Evolutionary conservation across 2,329 filamentous ascomycete genomes (phyloP).

Genomic region (Aspergillus novoparasiticus): DNA sequence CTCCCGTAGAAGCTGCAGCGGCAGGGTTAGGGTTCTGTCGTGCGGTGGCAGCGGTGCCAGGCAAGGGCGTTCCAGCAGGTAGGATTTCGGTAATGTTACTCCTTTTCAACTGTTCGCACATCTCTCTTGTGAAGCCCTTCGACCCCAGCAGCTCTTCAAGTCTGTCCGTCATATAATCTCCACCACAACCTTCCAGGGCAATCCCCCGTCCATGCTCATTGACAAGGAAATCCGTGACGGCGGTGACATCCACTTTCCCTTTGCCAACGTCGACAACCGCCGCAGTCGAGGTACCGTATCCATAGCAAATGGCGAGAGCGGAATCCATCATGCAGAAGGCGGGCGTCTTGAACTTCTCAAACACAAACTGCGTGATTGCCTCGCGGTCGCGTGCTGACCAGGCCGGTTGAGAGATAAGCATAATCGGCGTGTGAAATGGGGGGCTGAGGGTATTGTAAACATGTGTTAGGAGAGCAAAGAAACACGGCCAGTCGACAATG

Average conservation of each 20-base stretch:
- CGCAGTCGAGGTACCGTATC: constrained; percentile 80
- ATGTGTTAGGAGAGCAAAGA: constrained; percentile 90
- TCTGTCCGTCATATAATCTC: constrained; percentile 79
- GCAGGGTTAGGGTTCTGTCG: constrained; percentile 55
- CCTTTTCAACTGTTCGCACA: constrained; percentile 68
- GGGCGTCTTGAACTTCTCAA: constrained; percentile 95
- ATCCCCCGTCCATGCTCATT: constrained; percentile 67
- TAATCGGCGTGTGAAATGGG: constrained; percentile 89
- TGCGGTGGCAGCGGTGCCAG: constrained; percentile 49
- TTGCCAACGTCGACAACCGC: constrained; percentile 90
- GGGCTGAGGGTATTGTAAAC: constrained; percentile 87
- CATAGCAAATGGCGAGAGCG: constrained; percentile 75
- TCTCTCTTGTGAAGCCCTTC: constrained; percentile 61
- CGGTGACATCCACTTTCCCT: constrained; percentile 90
- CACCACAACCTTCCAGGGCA: constrained; percentile 70
- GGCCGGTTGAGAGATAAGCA: constrained; percentile 84
- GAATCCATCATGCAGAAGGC: constrained; percentile 89
- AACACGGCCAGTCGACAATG: constrained; percentile 88
- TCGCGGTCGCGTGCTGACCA: constrained; percentile 91
- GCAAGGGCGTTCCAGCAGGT: constrained; percentile 55
- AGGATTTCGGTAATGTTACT: constrained; percentile 66
- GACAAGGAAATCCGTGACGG: constrained; percentile 80
- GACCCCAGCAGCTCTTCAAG: constrained; percentile 66
- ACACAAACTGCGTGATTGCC: constrained; percentile 87
- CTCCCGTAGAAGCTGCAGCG: constrained; percentile 59